Percentiles rank a stretch among this genome's conserved stretches.
These are phyloP conservation scores for Rubia yunnanensis DNA, from an alignment of 257 asterid genomes.

Conservation along the genomic window DNA sequence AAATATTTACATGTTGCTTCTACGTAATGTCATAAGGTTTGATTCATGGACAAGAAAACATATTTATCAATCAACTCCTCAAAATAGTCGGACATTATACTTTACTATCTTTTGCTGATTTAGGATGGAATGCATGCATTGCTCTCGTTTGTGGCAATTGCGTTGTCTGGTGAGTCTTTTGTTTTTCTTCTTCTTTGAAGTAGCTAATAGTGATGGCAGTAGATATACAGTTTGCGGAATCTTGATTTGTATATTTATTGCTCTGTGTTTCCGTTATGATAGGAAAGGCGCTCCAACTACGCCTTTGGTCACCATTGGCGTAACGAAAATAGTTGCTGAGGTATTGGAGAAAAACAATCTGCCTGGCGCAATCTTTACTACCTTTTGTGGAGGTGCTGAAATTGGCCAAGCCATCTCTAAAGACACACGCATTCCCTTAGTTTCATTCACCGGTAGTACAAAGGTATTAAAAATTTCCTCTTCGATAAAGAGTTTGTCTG, in stretches of 20 bases:
- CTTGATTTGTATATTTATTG: background rate
- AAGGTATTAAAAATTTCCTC: slow-evolving; percentile 34
- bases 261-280: slow-evolving; percentile 11
- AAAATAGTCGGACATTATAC: slow-evolving; percentile 5
- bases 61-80: background rate
- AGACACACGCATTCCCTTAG: slow-evolving; percentile 80
- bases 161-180: slow-evolving; percentile 74
- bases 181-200: background rate
- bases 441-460: slow-evolving; percentile 94
- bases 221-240: no score
- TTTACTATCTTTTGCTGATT: slow-evolving; percentile 12
- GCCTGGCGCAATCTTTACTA: slow-evolving; percentile 92
- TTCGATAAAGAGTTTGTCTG: background rate
- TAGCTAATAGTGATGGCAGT: background rate
- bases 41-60: background rate
- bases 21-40: background rate
- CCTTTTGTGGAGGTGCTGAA: slow-evolving; percentile 93
- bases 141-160: slow-evolving; percentile 97
- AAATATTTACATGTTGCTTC: background rate
- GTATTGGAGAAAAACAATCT: slow-evolving; percentile 85
- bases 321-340: slow-evolving; percentile 76
- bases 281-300: slow-evolving; percentile 99
- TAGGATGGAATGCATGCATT: slow-evolving; percentile 99
- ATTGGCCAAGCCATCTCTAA: slow-evolving; percentile 90
- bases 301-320: slow-evolving; percentile 78